Evolutionary conservation across 2,329 filamentous ascomycete genomes (phyloP).

Genomic region (Phaeophleospora eucalypticola): DNA sequence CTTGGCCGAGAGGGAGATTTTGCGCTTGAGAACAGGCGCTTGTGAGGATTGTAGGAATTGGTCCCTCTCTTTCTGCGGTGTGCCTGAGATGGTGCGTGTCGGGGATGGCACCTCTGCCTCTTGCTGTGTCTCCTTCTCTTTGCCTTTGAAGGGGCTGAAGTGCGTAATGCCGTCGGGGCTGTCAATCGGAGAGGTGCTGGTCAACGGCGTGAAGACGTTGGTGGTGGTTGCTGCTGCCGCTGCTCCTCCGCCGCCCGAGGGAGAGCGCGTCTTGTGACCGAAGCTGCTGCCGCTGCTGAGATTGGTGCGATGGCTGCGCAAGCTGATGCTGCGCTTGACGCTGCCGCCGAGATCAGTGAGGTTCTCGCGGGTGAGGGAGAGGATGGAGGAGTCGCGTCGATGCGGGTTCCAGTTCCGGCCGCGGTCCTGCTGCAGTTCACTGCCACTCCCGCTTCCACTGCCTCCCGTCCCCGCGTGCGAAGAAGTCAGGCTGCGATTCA

Average conservation of each 20-base stretch:
- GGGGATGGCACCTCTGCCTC: constrained; percentile 2
- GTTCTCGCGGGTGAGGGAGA: constrained; percentile 32
- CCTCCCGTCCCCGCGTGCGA: background rate
- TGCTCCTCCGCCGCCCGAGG: constrained; percentile 1
- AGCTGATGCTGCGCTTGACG: constrained; percentile 37
- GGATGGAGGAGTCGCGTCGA: constrained; percentile 26
- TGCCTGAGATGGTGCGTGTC: background rate
- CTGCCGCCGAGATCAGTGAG: constrained; percentile 36
- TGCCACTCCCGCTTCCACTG: background rate
- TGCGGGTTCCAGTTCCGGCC: constrained; percentile 7
- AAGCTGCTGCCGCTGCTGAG: constrained; percentile 26
- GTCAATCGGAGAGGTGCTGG: constrained; percentile 13
- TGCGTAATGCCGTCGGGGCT: constrained; percentile 5
- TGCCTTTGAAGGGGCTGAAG: constrained; percentile 1
- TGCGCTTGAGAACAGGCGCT: constrained; percentile 14
- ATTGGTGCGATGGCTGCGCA: constrained; percentile 35
- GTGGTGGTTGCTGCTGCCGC: constrained; percentile 2
- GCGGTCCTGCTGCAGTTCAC: background rate
- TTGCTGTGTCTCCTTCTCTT: background rate
- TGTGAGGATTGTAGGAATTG: background rate
- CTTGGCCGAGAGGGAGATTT: constrained; percentile 20
- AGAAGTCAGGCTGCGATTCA: background rate
- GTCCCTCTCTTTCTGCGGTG: constrained; percentile 3
- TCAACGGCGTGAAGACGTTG: constrained; percentile 13
- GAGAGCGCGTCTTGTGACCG: constrained; percentile 5